phyloP scores from a whole-genome alignment of 257 asterid species.

The Solanum lignicaule region DNA sequence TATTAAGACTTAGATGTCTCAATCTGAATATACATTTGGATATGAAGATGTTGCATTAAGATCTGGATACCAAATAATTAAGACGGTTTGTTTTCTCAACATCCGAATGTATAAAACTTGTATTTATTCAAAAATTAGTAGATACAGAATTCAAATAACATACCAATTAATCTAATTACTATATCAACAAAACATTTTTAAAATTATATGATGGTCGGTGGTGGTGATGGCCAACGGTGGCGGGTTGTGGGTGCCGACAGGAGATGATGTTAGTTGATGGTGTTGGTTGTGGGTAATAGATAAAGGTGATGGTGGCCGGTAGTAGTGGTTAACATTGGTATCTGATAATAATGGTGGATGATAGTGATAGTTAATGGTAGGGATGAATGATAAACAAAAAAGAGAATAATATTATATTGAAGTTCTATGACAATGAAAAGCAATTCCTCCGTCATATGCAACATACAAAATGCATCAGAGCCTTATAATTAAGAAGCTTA shows the following conservation, averaged over 20 bases:
- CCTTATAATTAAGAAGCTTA: slow-evolving; percentile 12
- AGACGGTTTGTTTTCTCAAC: background rate
- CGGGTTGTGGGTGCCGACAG: background rate
- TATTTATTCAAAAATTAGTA: background rate
- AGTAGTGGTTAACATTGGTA: background rate
- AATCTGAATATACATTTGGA: background rate
- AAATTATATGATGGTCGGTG: background rate
- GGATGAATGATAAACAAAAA: too few relatives aligned
- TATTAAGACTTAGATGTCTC: background rate
- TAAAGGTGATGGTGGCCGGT: background rate
- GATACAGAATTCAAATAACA: background rate
- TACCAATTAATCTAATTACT: background rate
- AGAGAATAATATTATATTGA: background rate
- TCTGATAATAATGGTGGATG: background rate
- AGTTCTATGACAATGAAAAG: background rate
- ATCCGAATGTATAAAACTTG: background rate
- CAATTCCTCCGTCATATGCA: background rate
- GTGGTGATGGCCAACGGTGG: background rate
- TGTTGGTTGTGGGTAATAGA: background rate
- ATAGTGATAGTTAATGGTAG: background rate
- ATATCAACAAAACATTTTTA: background rate
- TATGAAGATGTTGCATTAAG: too few relatives aligned
- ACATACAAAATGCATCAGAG: background rate
- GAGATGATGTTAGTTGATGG: background rate
- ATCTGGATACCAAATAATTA: background rate